Conservation (phyloP, 208 protist species). For the Balamuthia mandrillaris region DNA sequence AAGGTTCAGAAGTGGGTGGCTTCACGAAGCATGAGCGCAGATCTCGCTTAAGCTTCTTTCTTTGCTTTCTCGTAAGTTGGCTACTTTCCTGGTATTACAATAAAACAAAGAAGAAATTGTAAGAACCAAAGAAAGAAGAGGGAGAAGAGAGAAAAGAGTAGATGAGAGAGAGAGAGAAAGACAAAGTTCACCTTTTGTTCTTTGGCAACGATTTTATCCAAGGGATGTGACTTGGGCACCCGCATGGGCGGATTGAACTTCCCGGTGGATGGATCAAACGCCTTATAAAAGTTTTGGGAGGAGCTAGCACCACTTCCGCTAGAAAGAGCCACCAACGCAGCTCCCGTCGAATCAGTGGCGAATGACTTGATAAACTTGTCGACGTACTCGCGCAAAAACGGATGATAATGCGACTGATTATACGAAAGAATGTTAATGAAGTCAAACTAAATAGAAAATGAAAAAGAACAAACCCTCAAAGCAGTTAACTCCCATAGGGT, state of each 20-base stretch:
- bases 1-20: too few relatives aligned
- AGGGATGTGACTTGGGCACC: constrained; percentile 31
- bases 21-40: too few relatives aligned
- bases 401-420: constrained; percentile 20
- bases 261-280: constrained; percentile 25
- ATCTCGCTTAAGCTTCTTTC: too few relatives aligned
- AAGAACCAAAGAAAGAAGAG: too few relatives aligned
- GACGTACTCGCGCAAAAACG: not conserved
- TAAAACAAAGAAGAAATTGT: too few relatives aligned
- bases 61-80: too few relatives aligned
- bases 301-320: not conserved
- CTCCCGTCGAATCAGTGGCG: not conserved
- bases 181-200: constrained; percentile 19
- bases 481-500: constrained; percentile 51
- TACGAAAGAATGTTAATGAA: not conserved
- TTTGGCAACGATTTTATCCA: constrained; percentile 33
- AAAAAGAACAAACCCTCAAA: not conserved
- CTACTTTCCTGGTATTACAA: too few relatives aligned
- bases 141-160: not conserved
- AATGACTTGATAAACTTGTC: not conserved
- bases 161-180: too few relatives aligned
- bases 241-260: constrained; percentile 54
- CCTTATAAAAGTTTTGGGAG: too few relatives aligned
- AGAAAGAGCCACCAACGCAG: not conserved
- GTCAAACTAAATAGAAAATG: not conserved